These are phyloP conservation scores for Cyclotella choctawhatcheeana DNA, from an alignment of 108 stramenopile species.

Conservation along the genomic window DNA sequence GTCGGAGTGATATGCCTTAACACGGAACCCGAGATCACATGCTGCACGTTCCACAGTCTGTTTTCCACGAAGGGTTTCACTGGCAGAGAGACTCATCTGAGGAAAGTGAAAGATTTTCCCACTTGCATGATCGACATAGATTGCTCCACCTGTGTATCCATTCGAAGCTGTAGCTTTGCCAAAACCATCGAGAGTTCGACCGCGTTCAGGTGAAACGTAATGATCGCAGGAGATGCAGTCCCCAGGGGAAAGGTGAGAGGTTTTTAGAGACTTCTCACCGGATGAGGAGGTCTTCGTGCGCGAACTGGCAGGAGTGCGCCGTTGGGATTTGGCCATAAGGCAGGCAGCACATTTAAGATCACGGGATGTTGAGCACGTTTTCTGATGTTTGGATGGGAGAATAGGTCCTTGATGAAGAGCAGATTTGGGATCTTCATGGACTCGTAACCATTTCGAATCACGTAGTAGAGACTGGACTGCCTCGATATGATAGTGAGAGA, in stretches of 20 bases:
- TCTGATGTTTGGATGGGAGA: not conserved
- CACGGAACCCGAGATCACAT: conserved; percentile 6
- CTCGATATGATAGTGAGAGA: conserved; percentile 23
- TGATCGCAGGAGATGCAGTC: not conserved
- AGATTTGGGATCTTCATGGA: not conserved
- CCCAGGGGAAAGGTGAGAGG: not conserved
- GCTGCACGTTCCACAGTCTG: not conserved
- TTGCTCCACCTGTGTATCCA: conserved; percentile 24
- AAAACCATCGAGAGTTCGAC: not conserved
- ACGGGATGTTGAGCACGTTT: not conserved
- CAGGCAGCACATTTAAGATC: conserved; percentile 9
- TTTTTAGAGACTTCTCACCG: not conserved
- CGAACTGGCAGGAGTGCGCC: not conserved
- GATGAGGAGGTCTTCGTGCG: not conserved
- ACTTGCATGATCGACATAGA: conserved; percentile 28
- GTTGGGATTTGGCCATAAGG: conserved; percentile 6
- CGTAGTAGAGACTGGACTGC: not conserved
- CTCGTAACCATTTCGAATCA: conserved; percentile 1
- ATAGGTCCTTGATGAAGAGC: conserved; percentile 7
- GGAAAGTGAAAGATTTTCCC: conserved; percentile 32
- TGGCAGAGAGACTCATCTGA: conserved; percentile 1
- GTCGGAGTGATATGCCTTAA: conserved; percentile 37
- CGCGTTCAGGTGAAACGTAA: conserved; percentile 2
- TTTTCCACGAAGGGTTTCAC: not conserved
- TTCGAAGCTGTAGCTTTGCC: conserved; percentile 19